Percentiles rank a stretch among this genome's conserved stretches.
These are phyloP conservation scores for Penicillium freii DNA, from an alignment of 2,329 filamentous ascomycete genomes.

Conservation along the genomic window DNA sequence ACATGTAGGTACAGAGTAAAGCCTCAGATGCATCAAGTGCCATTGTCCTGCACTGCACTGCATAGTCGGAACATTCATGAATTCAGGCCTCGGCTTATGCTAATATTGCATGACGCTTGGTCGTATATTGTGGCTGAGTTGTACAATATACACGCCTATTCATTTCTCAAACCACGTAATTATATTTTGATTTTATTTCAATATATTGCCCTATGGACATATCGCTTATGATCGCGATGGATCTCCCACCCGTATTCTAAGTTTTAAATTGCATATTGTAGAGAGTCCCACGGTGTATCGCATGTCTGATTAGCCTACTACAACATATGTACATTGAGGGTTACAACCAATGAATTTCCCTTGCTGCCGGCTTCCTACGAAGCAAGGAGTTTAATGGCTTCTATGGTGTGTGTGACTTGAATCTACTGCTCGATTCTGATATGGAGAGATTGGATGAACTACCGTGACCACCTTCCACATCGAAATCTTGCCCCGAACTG, in stretches of 20 bases:
- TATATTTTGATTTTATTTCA: not conserved
- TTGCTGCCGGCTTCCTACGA: not conserved
- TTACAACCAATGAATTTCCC: not conserved
- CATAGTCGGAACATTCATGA: constrained; percentile 6
- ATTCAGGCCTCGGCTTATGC: not conserved
- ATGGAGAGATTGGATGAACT: not conserved
- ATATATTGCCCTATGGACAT: not conserved
- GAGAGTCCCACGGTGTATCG: not conserved
- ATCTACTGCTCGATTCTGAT: not conserved
- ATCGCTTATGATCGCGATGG: not conserved
- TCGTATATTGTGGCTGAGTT: not conserved
- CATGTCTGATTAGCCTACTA: not conserved
- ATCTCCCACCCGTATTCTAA: not conserved
- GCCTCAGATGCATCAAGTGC: not conserved
- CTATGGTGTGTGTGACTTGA: not conserved
- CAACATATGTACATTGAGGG: not conserved
- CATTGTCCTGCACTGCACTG: constrained; percentile 11
- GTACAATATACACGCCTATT: not conserved
- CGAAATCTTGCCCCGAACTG: not conserved
- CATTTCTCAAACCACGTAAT: not conserved
- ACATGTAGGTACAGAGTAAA: no score
- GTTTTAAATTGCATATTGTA: not conserved
- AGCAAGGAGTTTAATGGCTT: not conserved
- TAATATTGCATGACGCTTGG: not conserved
- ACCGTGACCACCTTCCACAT: not conserved